These are phyloP conservation scores for Collybia sordida DNA, from an alignment of 768 basidiomycete species.

Conservation along the genomic window DNA sequence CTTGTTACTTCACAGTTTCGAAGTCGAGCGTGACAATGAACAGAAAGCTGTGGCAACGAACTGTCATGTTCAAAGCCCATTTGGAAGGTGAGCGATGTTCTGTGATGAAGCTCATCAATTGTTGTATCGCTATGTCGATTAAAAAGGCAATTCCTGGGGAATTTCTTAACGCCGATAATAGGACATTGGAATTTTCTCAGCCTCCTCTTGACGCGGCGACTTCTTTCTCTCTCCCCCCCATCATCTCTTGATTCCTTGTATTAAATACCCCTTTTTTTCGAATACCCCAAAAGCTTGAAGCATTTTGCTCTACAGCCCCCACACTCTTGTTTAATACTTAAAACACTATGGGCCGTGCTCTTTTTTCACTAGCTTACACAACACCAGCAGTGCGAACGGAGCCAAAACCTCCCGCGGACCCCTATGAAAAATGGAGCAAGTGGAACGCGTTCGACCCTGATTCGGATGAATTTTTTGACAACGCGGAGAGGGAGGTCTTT, in stretches of 20 bases:
- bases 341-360: conserved; percentile 54
- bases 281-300: conserved; percentile 22
- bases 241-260: conserved; percentile 15
- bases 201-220: conserved; percentile 2
- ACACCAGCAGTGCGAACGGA: conserved; percentile 44
- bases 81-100: too few species aligned
- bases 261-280: conserved; percentile 19
- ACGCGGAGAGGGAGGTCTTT: conserved; percentile 69
- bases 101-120: too few species aligned
- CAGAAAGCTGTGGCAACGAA: too few species aligned
- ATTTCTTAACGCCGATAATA: conserved; percentile 4
- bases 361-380: conserved; percentile 49
- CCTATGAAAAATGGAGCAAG: conserved; percentile 61
- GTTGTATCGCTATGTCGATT: neutral
- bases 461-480: conserved; percentile 71
- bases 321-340: conserved; percentile 1
- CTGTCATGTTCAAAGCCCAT: too few species aligned
- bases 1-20: too few species aligned
- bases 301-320: conserved; percentile 4
- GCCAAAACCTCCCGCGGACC: conserved; percentile 32
- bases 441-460: conserved; percentile 77
- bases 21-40: too few species aligned
- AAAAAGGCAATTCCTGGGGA: conserved; percentile 3
- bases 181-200: conserved; percentile 5
- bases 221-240: conserved; percentile 9